Conservation (phyloP, 441 rosid species). For the Populus trichocarpa region DNA sequence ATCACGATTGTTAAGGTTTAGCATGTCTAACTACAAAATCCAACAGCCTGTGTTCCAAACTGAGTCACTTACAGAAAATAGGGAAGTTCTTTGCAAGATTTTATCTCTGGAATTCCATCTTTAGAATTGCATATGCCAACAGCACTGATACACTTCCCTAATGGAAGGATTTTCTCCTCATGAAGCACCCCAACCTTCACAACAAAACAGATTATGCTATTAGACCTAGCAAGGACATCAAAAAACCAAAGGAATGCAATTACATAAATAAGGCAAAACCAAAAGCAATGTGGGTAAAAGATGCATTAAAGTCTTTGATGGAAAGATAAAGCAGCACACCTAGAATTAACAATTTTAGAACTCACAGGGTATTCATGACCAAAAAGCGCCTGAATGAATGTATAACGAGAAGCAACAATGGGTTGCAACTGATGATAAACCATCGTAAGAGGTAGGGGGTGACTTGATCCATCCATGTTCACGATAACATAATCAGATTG, state of each 20-base stretch:
- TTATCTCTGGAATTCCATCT: slow-evolving; percentile 69
- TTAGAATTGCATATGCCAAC: slow-evolving; percentile 56
- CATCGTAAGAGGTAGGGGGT: slow-evolving; percentile 70
- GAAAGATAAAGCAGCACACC: not conserved
- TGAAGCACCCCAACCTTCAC: slow-evolving; percentile 80
- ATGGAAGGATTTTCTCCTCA: slow-evolving; percentile 85
- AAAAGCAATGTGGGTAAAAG: not conserved
- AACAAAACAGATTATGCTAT: slow-evolving; percentile 8
- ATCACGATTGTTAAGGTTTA: not conserved
- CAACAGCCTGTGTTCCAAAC: not conserved
- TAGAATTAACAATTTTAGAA: slow-evolving; percentile 3
- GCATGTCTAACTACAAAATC: slow-evolving; percentile 4
- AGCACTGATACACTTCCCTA: slow-evolving; percentile 65
- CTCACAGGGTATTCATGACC: slow-evolving; percentile 84
- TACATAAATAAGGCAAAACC: not conserved
- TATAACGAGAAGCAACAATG: slow-evolving; percentile 60
- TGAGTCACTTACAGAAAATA: slow-evolving; percentile 71
- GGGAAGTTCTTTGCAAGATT: slow-evolving; percentile 82
- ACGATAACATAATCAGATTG: slow-evolving; percentile 50
- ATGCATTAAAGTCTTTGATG: not conserved
- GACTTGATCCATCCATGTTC: slow-evolving; percentile 68
- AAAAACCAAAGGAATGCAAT: slow-evolving; percentile 2
- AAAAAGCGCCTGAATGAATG: slow-evolving; percentile 79
- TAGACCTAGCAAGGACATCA: slow-evolving; percentile 3
- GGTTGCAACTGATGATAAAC: slow-evolving; percentile 82